Percentiles rank a stretch among this genome's conserved stretches.
phyloP scores from a whole-genome alignment of 495 filamentous ascomycete genomes.

The Pseudoneurospora amorphoporcata region DNA sequence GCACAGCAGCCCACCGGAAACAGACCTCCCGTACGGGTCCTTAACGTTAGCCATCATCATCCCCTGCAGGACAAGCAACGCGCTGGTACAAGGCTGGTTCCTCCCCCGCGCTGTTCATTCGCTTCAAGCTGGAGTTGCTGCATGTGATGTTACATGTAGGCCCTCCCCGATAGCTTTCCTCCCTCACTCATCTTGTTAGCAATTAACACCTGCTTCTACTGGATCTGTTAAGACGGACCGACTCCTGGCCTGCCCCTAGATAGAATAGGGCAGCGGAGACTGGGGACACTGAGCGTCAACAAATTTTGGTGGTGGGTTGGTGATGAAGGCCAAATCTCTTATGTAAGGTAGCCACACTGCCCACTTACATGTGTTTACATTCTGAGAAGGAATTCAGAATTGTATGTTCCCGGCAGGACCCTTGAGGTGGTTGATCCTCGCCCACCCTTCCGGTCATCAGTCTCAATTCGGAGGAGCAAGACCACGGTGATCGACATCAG shows the following conservation, averaged over 20 bases:
- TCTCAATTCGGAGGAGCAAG: neutral
- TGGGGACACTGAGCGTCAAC: neutral
- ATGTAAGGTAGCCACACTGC: neutral
- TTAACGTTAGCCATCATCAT: neutral
- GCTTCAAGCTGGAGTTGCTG: neutral
- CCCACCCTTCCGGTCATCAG: neutral
- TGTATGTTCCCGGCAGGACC: neutral
- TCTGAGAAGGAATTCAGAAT: neutral
- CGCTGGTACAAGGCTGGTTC: neutral
- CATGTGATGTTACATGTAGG: neutral
- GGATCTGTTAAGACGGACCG: neutral
- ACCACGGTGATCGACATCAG: neutral
- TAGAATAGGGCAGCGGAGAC: neutral
- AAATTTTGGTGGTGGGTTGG: neutral
- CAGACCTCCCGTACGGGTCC: neutral
- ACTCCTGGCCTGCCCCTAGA: neutral
- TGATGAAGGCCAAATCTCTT: neutral
- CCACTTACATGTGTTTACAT: neutral
- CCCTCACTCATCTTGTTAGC: neutral
- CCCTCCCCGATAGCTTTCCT: neutral
- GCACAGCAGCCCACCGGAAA: neutral
- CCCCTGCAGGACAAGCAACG: neutral
- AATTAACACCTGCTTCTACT: neutral
- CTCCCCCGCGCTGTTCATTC: neutral
- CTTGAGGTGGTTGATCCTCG: neutral